Evolutionary conservation across 805 yeast species (phyloP).

Genomic region (Zygotorulaspora chibaensis): DNA sequence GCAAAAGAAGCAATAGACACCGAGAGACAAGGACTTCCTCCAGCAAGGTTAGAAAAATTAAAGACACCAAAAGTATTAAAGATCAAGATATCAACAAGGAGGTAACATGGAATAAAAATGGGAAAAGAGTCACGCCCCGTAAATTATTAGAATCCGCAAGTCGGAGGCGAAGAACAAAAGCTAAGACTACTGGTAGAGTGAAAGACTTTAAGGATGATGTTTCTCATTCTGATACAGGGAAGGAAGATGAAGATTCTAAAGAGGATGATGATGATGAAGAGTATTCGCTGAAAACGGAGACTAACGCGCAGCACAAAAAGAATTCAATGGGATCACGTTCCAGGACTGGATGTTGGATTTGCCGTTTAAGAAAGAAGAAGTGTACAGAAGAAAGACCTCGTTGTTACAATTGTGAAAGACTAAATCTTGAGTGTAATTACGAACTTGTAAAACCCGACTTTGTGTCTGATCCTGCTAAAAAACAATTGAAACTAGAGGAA

Average conservation of each 20-base stretch:
- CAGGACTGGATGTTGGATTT: constrained; percentile 73
- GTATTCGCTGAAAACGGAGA: constrained; percentile 15
- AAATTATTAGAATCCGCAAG: constrained; percentile 18
- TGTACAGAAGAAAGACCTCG: constrained; percentile 63
- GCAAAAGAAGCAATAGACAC: not conserved
- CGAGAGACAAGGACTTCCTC: constrained; percentile 1
- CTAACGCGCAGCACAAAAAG: constrained; percentile 15
- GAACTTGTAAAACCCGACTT: constrained; percentile 48
- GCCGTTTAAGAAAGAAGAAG: constrained; percentile 66
- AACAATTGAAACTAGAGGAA: constrained; percentile 45
- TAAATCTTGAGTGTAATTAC: constrained; percentile 58
- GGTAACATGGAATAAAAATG: constrained; percentile 36
- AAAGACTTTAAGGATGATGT: not conserved
- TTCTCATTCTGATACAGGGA: not conserved
- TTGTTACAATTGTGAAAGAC: constrained; percentile 54
- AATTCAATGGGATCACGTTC: constrained; percentile 39
- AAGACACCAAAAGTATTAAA: not conserved
- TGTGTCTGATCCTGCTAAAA: constrained; percentile 42
- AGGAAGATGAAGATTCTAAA: constrained; percentile 8
- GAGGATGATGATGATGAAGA: constrained; percentile 18
- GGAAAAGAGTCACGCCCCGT: constrained; percentile 26
- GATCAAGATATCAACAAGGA: constrained; percentile 12
- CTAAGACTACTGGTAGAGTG: constrained; percentile 1
- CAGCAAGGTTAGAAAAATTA: not conserved
- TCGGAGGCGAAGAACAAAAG: constrained; percentile 4